A percentile compares a stretch with the other conserved stretches of the same genome.
Conservation (phyloP, 305 asterid genomes). For the Andrographis paniculata region DNA sequence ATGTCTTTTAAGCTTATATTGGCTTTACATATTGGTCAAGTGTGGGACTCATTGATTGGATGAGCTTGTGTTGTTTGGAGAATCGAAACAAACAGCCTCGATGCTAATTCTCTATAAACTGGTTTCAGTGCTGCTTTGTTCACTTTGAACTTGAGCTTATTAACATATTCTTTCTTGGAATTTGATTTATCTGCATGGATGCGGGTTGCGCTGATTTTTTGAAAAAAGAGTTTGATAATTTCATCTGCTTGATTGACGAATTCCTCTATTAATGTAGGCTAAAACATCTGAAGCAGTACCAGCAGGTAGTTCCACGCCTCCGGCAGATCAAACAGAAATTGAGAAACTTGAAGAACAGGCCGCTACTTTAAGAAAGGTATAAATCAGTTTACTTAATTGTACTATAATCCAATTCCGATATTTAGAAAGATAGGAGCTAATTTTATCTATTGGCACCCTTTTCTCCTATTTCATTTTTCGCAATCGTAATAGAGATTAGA, state of each 20-base stretch:
- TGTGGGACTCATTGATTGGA: neutral
- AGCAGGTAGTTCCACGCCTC: slow-evolving; percentile 32
- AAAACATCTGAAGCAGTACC: slow-evolving; percentile 44
- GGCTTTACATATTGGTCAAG: no score
- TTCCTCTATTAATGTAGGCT: slow-evolving; percentile 25
- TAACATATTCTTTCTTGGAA: no score
- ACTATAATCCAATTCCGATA: neutral
- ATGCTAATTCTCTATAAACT: no score
- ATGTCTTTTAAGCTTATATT: no score
- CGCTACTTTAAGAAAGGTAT: slow-evolving; percentile 53
- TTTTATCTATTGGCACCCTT: no score
- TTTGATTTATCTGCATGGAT: neutral
- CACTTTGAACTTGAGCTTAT: no score
- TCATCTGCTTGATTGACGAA: neutral
- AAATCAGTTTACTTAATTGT: neutral
- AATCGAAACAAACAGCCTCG: neutral
- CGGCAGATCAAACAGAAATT: slow-evolving; percentile 53
- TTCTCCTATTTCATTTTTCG: no score
- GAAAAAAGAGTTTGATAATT: neutral
- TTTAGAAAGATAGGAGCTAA: no score
- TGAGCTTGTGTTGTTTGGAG: neutral
- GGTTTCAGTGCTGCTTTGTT: no score
- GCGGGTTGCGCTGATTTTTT: neutral
- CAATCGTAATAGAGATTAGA: no score
- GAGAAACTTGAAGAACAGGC: slow-evolving; percentile 76